A percentile compares a stretch with the other conserved stretches of the same genome.
phyloP scores from a whole-genome alignment of 2,329 filamentous ascomycete species.

The Arthrobotrys entomopaga region DNA sequence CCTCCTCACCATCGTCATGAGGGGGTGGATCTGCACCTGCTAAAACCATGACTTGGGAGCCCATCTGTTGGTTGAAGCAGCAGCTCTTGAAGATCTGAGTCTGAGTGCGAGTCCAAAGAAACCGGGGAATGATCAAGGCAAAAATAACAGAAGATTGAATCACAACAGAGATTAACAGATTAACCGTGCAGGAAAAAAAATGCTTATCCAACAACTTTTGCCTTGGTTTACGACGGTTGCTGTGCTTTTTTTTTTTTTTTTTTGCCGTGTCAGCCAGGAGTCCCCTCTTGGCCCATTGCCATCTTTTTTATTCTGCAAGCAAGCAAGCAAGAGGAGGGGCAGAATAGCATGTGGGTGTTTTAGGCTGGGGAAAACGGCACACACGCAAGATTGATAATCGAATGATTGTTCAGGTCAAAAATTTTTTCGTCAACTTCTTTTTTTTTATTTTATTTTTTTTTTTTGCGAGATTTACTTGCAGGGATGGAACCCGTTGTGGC shows the following conservation, averaged over 20 bases:
- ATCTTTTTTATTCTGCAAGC: constrained; percentile 4
- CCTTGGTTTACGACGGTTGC: constrained; percentile 13
- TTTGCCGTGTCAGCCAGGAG: constrained; percentile 24
- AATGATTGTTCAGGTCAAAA: constrained; percentile 37
- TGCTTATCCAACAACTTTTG: constrained; percentile 27
- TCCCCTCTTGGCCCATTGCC: constrained; percentile 14
- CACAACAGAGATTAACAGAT: constrained; percentile 15
- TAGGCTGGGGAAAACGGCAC: constrained; percentile 48
- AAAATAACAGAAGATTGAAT: constrained; percentile 21
- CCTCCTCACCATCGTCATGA: constrained; percentile 28
- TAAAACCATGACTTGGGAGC: constrained; percentile 33
- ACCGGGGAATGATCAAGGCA: constrained; percentile 19
- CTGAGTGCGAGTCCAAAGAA: constrained; percentile 6
- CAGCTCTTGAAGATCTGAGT: constrained; percentile 20
- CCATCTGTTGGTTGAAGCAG: constrained; percentile 30
- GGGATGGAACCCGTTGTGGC: constrained; percentile 53
- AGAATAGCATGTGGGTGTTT: constrained; percentile 44
- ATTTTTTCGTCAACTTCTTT: constrained; percentile 3
- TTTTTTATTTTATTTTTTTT: constrained; percentile 34
- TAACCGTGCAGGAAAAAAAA: constrained; percentile 37
- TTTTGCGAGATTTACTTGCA: constrained; percentile 54
- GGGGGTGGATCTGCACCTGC: constrained; percentile 52
- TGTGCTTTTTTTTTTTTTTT: constrained; percentile 21
- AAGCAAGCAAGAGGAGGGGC: constrained; percentile 13
- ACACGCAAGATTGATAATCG: constrained; percentile 39